Evolutionary conservation across 2,329 filamentous ascomycete species (phyloP).

Genomic region (Xylariales sp.): DNA sequence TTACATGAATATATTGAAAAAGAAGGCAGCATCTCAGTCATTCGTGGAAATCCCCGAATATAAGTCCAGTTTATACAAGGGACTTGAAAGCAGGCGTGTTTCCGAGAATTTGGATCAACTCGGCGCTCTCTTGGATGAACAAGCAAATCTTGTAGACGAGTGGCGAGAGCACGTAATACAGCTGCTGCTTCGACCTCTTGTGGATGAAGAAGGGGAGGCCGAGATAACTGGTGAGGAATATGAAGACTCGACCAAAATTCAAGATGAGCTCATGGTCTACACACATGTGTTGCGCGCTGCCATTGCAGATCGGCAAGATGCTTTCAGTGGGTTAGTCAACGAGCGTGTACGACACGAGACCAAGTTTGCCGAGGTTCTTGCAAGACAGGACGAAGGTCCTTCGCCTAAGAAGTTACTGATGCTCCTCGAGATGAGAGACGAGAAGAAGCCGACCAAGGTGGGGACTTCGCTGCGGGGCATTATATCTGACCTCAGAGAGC

Average conservation of each 20-base stretch:
- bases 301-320: slow-evolving; percentile 73
- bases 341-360: slow-evolving; percentile 71
- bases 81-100: slow-evolving; percentile 68
- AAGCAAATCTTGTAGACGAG: slow-evolving; percentile 65
- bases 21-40: slow-evolving; percentile 44
- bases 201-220: slow-evolving; percentile 72
- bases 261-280: slow-evolving; percentile 86
- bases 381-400: slow-evolving; percentile 62
- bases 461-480: slow-evolving; percentile 66
- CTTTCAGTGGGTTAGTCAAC: slow-evolving; percentile 74
- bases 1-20: slow-evolving; percentile 59
- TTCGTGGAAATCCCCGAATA: slow-evolving; percentile 64
- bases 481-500: slow-evolving; percentile 63
- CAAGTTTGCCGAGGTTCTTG: slow-evolving; percentile 54
- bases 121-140: slow-evolving; percentile 62
- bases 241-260: slow-evolving; percentile 77
- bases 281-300: slow-evolving; percentile 72
- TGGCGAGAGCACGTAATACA: slow-evolving; percentile 73
- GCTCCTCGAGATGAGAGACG: slow-evolving; percentile 42
- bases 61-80: slow-evolving; percentile 45
- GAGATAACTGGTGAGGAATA: slow-evolving; percentile 89
- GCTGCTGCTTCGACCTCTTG: slow-evolving; percentile 67
- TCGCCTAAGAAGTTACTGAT: slow-evolving; percentile 60
- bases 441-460: slow-evolving; percentile 42
- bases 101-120: slow-evolving; percentile 64